Conservation (phyloP, 2,329 filamentous ascomycete species). For the Endoconidiophora laricicola region DNA sequence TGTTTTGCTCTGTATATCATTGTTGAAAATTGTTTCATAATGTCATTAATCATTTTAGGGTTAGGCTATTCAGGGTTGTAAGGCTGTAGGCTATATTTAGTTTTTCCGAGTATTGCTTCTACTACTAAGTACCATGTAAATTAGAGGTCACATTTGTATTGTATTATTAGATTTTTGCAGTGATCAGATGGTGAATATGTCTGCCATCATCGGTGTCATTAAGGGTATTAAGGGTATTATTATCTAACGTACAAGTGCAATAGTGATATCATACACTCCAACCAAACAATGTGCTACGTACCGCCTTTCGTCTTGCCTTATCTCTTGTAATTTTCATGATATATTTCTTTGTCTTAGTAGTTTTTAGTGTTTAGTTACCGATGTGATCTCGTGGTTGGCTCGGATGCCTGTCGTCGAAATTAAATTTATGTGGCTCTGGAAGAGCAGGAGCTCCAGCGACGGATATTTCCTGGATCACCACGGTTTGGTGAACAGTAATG, state of each 20-base stretch:
- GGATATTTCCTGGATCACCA: constrained; percentile 6
- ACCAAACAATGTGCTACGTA: background rate
- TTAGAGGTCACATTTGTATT: too few species aligned
- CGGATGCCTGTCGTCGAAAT: constrained; percentile 1
- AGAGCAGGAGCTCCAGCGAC: background rate
- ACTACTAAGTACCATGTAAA: background rate
- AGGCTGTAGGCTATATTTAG: background rate
- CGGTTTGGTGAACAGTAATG: constrained; percentile 9
- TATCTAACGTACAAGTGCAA: background rate
- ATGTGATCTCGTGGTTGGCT: constrained; percentile 7
- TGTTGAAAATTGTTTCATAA: background rate
- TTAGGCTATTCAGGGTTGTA: too few species aligned
- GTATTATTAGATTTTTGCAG: background rate
- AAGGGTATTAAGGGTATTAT: too few species aligned
- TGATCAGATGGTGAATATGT: too few species aligned
- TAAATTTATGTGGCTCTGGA: background rate
- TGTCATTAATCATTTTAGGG: background rate
- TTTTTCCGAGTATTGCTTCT: background rate
- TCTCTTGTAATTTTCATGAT: background rate
- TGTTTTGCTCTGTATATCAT: constrained; percentile 5
- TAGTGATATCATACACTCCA: constrained; percentile 4
- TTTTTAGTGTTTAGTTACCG: background rate
- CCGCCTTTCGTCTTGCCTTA: background rate
- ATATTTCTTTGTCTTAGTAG: too few species aligned
- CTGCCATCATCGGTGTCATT: background rate